phyloP scores from a whole-genome alignment of 768 basidiomycete genomes.

The Royoungia palumana region DNA sequence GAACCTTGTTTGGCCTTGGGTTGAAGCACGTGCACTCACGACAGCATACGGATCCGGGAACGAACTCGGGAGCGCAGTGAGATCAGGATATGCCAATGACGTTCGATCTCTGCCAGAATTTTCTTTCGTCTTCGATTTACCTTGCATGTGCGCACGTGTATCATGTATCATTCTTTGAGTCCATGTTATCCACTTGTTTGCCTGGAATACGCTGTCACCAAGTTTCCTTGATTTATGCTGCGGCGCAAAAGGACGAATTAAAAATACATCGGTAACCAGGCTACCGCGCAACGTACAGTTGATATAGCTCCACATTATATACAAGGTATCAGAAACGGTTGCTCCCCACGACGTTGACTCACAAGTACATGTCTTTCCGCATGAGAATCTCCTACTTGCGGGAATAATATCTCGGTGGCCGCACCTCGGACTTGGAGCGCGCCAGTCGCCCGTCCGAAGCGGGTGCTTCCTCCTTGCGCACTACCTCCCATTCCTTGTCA shows the following conservation, averaged over 20 bases:
- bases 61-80: conserved; percentile 5
- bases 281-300: not conserved
- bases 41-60: not conserved
- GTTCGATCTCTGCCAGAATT: conserved; percentile 1
- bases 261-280: not conserved
- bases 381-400: conserved; percentile 2
- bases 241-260: too few relatives aligned
- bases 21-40: conserved; percentile 2
- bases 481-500: conserved; percentile 10
- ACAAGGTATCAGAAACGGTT: not conserved
- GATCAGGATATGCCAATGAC: too few relatives aligned
- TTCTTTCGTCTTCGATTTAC: not conserved
- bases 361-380: not conserved
- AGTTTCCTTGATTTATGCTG: too few relatives aligned
- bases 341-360: not conserved
- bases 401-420: conserved; percentile 16
- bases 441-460: not conserved
- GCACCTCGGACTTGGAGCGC: conserved; percentile 28
- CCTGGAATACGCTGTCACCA: not conserved
- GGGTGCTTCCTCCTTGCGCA: conserved; percentile 7
- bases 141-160: not conserved
- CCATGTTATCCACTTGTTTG: conserved; percentile 16
- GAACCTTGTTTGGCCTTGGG: conserved; percentile 22
- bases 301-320: conserved; percentile 8
- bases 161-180: conserved; percentile 3